These are phyloP conservation scores for Pseudogymnoascus sp. DNA, from an alignment of 2,329 filamentous ascomycete genomes.

Conservation along the genomic window DNA sequence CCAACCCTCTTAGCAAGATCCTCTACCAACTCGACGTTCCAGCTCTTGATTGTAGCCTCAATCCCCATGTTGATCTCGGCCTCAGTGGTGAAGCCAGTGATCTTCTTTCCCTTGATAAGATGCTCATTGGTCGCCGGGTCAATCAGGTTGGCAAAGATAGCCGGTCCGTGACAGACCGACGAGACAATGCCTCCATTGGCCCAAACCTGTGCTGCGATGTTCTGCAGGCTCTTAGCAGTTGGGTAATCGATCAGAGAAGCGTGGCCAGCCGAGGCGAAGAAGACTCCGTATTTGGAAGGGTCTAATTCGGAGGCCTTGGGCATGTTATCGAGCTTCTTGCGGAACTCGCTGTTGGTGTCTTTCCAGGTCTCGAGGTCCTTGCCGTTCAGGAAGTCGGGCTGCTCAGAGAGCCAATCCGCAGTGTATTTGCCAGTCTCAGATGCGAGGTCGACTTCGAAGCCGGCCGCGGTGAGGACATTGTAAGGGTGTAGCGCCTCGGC, in stretches of 20 bases:
- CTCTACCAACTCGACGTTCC: slow-evolving; percentile 32
- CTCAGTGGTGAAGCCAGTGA: slow-evolving; percentile 38
- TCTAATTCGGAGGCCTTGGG: slow-evolving; percentile 35
- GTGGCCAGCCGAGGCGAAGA: slow-evolving; percentile 40
- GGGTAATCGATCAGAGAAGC: slow-evolving; percentile 44
- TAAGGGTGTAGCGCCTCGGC: slow-evolving; percentile 44
- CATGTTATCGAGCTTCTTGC: slow-evolving; percentile 40
- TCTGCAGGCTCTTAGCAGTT: slow-evolving; percentile 35
- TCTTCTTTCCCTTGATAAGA: slow-evolving; percentile 34
- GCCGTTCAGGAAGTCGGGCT: slow-evolving; percentile 38
- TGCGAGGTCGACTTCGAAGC: slow-evolving; percentile 42
- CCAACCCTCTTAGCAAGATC: slow-evolving; percentile 29
- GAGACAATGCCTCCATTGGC: slow-evolving; percentile 37
- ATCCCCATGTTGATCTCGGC: slow-evolving; percentile 33
- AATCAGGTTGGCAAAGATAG: slow-evolving; percentile 34
- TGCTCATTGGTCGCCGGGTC: slow-evolving; percentile 32
- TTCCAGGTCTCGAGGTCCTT: slow-evolving; percentile 37
- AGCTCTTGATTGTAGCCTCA: slow-evolving; percentile 29
- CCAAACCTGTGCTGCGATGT: slow-evolving; percentile 37
- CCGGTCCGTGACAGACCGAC: slow-evolving; percentile 38
- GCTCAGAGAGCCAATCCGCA: slow-evolving; percentile 40
- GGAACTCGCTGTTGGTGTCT: slow-evolving; percentile 38
- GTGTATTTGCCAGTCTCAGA: slow-evolving; percentile 41
- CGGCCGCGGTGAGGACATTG: slow-evolving; percentile 39
- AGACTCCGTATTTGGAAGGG: slow-evolving; percentile 31